phyloP scores from a whole-genome alignment of 2,329 filamentous ascomycete species.

The Paracorniculantispora psalliotae region DNA sequence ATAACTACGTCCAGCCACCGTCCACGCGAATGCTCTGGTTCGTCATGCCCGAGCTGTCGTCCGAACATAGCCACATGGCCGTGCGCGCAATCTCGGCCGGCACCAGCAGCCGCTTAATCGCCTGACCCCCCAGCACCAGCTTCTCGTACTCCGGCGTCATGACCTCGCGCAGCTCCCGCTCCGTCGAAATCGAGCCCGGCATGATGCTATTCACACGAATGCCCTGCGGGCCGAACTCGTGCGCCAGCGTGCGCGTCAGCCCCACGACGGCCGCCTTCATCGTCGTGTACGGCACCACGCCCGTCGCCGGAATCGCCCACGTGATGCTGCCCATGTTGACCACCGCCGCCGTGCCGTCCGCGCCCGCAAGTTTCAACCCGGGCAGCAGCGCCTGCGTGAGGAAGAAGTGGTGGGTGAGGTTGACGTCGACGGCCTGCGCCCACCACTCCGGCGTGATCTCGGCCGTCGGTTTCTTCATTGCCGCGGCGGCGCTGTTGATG shows the following conservation, averaged over 20 bases:
- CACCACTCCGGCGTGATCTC: constrained; percentile 32
- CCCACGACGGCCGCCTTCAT: constrained; percentile 55
- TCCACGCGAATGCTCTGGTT: constrained; percentile 34
- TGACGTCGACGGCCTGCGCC: constrained; percentile 34
- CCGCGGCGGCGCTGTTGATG: constrained; percentile 74
- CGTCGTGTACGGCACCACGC: constrained; percentile 52
- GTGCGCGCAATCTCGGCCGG: constrained; percentile 42
- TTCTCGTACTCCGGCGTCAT: constrained; percentile 37
- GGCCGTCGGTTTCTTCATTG: constrained; percentile 16
- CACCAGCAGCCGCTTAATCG: constrained; percentile 35
- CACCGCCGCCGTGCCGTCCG: constrained; percentile 58
- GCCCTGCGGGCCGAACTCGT: constrained; percentile 47
- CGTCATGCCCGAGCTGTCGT: constrained; percentile 43
- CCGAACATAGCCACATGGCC: constrained; percentile 40
- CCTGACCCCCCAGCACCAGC: constrained; percentile 35
- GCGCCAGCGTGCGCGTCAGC: constrained; percentile 55
- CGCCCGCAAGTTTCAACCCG: constrained; percentile 59
- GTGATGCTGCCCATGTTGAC: constrained; percentile 53
- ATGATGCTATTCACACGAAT: constrained; percentile 48
- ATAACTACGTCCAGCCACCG: constrained; percentile 29
- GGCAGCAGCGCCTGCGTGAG: constrained; percentile 68
- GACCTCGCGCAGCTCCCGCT: constrained; percentile 38
- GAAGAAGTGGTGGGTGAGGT: constrained; percentile 48
- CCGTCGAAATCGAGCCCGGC: constrained; percentile 43
- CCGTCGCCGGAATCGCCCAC: constrained; percentile 47